These are phyloP conservation scores for Leucosporidium creatinivorum DNA, from an alignment of 768 basidiomycete species.

Conservation along the genomic window DNA sequence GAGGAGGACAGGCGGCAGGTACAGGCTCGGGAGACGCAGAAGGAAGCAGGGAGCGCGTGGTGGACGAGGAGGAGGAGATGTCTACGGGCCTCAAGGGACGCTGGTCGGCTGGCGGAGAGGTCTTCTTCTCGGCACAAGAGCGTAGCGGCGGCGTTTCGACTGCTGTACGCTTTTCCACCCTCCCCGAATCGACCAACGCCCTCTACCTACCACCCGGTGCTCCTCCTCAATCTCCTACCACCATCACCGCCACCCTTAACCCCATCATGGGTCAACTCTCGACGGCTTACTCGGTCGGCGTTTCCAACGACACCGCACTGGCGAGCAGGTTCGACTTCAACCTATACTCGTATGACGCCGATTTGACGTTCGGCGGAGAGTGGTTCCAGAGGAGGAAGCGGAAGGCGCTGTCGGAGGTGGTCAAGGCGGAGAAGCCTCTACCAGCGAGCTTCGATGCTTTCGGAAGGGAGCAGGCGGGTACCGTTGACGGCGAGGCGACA, in stretches of 20 bases:
- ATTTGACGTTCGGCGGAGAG: conserved; percentile 90
- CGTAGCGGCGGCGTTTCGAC: conserved; percentile 93
- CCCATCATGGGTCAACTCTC: conserved; percentile 94
- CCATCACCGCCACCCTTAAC: conserved; percentile 88
- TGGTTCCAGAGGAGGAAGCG: conserved; percentile 53
- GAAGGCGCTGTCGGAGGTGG: not conserved
- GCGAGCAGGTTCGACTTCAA: conserved; percentile 80
- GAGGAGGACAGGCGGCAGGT: not conserved
- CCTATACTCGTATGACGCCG: conserved; percentile 91
- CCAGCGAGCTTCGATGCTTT: conserved; percentile 24
- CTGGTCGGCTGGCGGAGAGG: conserved; percentile 82
- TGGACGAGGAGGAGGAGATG: conserved; percentile 89
- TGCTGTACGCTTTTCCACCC: conserved; percentile 85
- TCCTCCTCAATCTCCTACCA: conserved; percentile 80
- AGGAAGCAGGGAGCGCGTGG: conserved; percentile 19
- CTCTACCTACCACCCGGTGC: conserved; percentile 38
- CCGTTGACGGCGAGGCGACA: not conserved
- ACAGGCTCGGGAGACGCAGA: not conserved
- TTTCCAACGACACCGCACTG: conserved; percentile 73
- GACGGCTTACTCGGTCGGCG: conserved; percentile 79
- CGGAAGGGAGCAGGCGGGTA: conserved; percentile 11
- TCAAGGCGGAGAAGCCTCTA: not conserved
- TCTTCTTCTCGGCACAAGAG: conserved; percentile 89
- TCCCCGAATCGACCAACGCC: conserved; percentile 61
- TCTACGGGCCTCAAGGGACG: conserved; percentile 85